Evolutionary conservation across 768 basidiomycete genomes (phyloP).

Genomic region (Lactarius psammicola): DNA sequence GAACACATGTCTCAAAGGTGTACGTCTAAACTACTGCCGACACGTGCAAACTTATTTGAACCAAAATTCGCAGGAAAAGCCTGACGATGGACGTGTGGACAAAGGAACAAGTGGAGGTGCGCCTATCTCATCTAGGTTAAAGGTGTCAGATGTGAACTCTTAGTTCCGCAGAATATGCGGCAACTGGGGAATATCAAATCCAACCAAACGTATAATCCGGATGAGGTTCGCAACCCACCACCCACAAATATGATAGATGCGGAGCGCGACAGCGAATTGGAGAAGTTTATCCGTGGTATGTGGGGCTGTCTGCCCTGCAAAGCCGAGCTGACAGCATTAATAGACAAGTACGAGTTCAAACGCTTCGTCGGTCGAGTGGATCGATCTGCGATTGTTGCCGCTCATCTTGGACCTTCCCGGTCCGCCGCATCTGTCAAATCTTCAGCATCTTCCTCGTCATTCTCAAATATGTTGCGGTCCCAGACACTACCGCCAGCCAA

Average conservation of each 20-base stretch:
- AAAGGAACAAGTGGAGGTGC: conserved; percentile 84
- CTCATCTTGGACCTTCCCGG: conserved; percentile 36
- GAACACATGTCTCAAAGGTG: conserved; percentile 94
- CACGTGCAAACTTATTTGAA: background rate
- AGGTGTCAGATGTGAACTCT: conserved; percentile 22
- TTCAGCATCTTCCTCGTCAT: conserved; percentile 9
- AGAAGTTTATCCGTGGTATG: conserved; percentile 84
- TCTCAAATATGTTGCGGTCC: conserved; percentile 23
- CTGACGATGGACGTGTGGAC: conserved; percentile 85
- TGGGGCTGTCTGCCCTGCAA: conserved; percentile 27
- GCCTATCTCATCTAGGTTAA: conserved; percentile 31
- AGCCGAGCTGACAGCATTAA: background rate
- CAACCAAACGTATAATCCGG: conserved; percentile 78
- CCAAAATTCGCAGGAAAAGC: conserved; percentile 63
- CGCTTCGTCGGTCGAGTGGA: conserved; percentile 49
- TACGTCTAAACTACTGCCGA: conserved; percentile 41
- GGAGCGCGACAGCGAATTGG: conserved; percentile 86
- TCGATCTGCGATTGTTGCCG: conserved; percentile 32
- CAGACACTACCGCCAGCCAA: conserved; percentile 29
- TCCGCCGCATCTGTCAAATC: conserved; percentile 31
- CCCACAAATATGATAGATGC: conserved; percentile 75
- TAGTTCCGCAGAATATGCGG: conserved; percentile 64
- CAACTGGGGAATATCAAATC: conserved; percentile 78
- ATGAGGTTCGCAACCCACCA: conserved; percentile 78
- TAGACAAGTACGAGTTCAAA: conserved; percentile 80